Conservation (phyloP, 106 monocot genomes). For the Agapanthus africanus region DNA sequence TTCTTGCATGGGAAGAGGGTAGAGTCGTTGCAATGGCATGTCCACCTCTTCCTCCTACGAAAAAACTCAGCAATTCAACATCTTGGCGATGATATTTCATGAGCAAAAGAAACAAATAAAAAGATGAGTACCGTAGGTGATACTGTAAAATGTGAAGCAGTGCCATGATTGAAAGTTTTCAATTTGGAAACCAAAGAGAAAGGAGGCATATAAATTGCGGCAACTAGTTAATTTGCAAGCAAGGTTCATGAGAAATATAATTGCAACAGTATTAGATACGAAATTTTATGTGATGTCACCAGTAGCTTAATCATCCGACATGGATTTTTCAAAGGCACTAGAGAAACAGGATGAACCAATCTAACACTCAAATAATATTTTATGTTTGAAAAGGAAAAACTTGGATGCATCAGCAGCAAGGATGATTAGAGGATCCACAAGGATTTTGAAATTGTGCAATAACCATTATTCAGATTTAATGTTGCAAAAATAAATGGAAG, state of each 20-base stretch:
- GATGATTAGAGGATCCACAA: not conserved
- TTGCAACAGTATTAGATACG: not conserved
- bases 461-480: no score
- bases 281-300: not conserved
- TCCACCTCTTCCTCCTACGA: slow-evolving; percentile 48
- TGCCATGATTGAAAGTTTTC: not conserved
- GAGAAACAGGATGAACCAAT: not conserved
- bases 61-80: not conserved
- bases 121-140: not conserved
- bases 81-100: not conserved
- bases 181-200: not conserved
- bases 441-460: no score
- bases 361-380: not conserved
- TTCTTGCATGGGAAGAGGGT: slow-evolving; percentile 41
- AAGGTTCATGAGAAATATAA: not conserved
- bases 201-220: not conserved
- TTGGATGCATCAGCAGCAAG: not conserved
- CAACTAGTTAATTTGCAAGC: not conserved
- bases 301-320: not conserved
- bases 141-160: not conserved
- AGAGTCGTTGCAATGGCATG: slow-evolving; percentile 38
- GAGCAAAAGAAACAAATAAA: not conserved
- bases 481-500: not conserved
- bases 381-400: not conserved
- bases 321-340: not conserved